These are phyloP conservation scores for Persicaria tinctoria DNA, from an alignment of 148 eudicot genomes.

Conservation along the genomic window DNA sequence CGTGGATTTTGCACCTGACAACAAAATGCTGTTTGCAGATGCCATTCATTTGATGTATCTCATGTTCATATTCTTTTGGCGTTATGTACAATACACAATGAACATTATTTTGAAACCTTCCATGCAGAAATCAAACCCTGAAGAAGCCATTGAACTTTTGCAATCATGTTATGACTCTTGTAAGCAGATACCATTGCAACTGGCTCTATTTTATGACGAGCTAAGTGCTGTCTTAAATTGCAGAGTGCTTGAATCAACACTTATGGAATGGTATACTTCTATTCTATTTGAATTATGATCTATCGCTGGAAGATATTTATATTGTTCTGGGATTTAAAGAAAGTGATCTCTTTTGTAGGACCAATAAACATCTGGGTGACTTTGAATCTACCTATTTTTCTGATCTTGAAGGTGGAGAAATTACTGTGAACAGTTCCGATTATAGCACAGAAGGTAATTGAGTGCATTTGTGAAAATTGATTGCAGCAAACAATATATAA, in stretches of 20 bases:
- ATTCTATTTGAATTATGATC: slow-evolving; percentile 3
- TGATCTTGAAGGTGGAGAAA: slow-evolving; percentile 40
- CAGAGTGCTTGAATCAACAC: slow-evolving; percentile 34
- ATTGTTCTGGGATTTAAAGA: slow-evolving; percentile 1
- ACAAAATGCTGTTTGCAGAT: not conserved
- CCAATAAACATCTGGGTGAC: slow-evolving; percentile 40
- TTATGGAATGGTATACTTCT: slow-evolving; percentile 40
- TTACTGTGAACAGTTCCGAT: slow-evolving; percentile 24
- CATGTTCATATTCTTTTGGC: not conserved
- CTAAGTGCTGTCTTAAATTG: slow-evolving; percentile 28
- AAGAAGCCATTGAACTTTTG: slow-evolving; percentile 55
- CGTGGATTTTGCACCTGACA: not conserved
- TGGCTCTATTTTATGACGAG: slow-evolving; percentile 51
- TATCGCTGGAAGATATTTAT: not conserved
- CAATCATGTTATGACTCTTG: slow-evolving; percentile 41
- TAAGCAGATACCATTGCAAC: slow-evolving; percentile 43
- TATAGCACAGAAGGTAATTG: slow-evolving; percentile 41
- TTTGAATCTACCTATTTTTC: slow-evolving; percentile 47
- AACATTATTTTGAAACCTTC: not conserved
- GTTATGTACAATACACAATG: not conserved
- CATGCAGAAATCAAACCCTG: slow-evolving; percentile 39
- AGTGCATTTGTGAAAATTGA: not conserved
- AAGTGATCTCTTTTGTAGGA: slow-evolving; percentile 27
- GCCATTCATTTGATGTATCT: slow-evolving; percentile 1
- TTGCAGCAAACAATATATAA: not conserved